Percentiles rank a stretch among this genome's conserved stretches.
phyloP scores from a whole-genome alignment of 2,329 filamentous ascomycete species.

The Ilyonectria mors-panacis region DNA sequence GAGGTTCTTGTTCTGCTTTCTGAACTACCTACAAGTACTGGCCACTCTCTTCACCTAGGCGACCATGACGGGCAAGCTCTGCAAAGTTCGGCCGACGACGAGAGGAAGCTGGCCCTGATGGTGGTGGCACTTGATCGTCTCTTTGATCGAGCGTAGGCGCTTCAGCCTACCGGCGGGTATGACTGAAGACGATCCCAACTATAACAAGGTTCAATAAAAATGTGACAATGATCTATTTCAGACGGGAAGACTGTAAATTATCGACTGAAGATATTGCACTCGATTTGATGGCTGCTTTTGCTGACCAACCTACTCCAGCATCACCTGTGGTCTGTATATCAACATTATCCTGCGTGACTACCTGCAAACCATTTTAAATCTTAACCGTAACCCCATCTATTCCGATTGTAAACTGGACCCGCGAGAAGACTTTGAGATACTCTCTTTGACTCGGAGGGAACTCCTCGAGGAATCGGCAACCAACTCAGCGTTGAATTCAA shows the following conservation, averaged over 20 bases:
- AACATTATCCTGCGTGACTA: constrained; percentile 6
- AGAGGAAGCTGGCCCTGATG: neutral
- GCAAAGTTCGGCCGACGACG: neutral
- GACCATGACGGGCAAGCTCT: constrained; percentile 1
- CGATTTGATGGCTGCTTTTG: constrained; percentile 7
- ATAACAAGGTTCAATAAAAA: too few relatives aligned
- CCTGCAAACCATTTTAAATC: neutral
- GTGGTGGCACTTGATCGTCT: constrained; percentile 1
- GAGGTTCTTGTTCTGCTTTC: neutral
- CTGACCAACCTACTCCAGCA: too few relatives aligned
- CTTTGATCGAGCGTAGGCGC: neutral
- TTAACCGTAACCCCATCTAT: neutral
- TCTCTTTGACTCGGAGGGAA: neutral
- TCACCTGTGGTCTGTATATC: neutral
- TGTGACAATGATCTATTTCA: too few relatives aligned
- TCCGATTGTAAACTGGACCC: constrained; percentile 4
- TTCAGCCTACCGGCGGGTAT: too few relatives aligned
- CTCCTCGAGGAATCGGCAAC: constrained; percentile 1
- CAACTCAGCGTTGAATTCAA: constrained; percentile 9
- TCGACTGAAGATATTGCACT: constrained; percentile 28
- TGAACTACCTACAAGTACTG: neutral
- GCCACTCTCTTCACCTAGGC: constrained; percentile 1
- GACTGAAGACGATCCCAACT: too few relatives aligned
- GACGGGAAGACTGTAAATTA: too few relatives aligned
- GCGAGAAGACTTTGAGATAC: neutral